Evolutionary conservation across 2,329 filamentous ascomycete species (phyloP), one percentile per base, ranked within the genome.

Genomic region (Lachnellula arida): DNA sequence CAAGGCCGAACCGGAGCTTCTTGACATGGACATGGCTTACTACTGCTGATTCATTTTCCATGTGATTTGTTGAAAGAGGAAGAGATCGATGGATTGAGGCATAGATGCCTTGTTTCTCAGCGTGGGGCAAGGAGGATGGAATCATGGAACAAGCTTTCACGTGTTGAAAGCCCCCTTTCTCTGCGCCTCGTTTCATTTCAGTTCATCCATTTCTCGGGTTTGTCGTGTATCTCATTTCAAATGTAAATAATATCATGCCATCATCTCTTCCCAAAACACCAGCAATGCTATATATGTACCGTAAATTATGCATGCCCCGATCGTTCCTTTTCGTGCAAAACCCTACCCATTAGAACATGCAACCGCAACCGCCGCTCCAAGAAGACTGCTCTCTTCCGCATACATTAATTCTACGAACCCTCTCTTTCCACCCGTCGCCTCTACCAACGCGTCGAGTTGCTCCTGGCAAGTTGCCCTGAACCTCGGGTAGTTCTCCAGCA

Each of bases 401-500:
- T 85, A 79, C 49, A 88, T 84, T 23, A 92, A 76, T 51, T 81
- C 78, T 22, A 91, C 81, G 3, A 74, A 71, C 17, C 73, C 73
- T 60, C 63, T 28, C 65, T 67, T 47, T 63, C 76, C 58, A 68
- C 74, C 49, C 68, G 75, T 64, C 65, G 68, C 55, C 61, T 71
- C 49, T 64, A 84, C 78, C 8, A 92, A 73, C 40, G 76, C 73
- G 64, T 90, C 76, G 47, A 92, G 72, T 63, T 84, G 84, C 5
- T 68, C 68, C 69, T 92, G 88, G 65, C 85, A 86, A 43, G 74
- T 77, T 34, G 71, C 72, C 22, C 80, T 75, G 70, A 91, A 93
- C 7, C 76, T 75, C 0, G 89, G 88, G 67, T 92, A 93, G 64
- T 86, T 85, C 71, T 92, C 88, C 51, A 92, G 85, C 49, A 93